These are phyloP conservation scores for Vanrija humicola DNA, from an alignment of 1,284 basidiomycete species.

Conservation along the genomic window DNA sequence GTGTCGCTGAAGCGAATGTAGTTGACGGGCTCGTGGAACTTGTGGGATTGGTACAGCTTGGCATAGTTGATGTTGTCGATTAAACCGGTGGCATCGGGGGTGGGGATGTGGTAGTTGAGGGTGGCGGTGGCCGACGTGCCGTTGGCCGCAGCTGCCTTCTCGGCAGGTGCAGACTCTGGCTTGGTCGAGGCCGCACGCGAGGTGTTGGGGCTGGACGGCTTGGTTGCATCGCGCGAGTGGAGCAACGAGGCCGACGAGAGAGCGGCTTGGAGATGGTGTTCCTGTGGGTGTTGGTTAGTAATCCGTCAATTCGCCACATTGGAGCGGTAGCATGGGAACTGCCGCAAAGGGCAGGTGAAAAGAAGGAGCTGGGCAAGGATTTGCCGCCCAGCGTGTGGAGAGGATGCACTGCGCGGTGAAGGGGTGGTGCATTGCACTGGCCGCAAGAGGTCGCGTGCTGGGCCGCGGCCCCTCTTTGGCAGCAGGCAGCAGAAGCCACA, in stretches of 20 bases:
- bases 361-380: neutral
- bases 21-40: slow-evolving; percentile 71
- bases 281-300: slow-evolving; percentile 60
- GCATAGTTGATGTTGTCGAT: slow-evolving; percentile 61
- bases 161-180: slow-evolving; percentile 13
- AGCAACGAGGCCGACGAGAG: slow-evolving; percentile 46
- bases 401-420: neutral
- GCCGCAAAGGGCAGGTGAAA: slow-evolving; percentile 5
- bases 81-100: slow-evolving; percentile 80
- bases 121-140: slow-evolving; percentile 11
- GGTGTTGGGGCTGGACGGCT: slow-evolving; percentile 23
- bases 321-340: neutral
- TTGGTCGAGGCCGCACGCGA: slow-evolving; percentile 19
- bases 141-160: slow-evolving; percentile 6
- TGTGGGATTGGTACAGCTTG: slow-evolving; percentile 64
- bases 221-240: slow-evolving; percentile 36
- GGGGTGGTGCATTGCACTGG: neutral
- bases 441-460: too few species aligned
- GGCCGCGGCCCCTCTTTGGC: too few species aligned
- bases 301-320: slow-evolving; percentile 8
- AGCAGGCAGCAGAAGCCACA: too few species aligned
- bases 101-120: slow-evolving; percentile 75
- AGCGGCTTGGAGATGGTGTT: slow-evolving; percentile 81
- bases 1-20: slow-evolving; percentile 84
- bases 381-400: neutral